Evolutionary conservation across 441 rosid genomes (phyloP), one percentile per base, ranked within the genome.

Genomic region (Flueggea neowawraea): DNA sequence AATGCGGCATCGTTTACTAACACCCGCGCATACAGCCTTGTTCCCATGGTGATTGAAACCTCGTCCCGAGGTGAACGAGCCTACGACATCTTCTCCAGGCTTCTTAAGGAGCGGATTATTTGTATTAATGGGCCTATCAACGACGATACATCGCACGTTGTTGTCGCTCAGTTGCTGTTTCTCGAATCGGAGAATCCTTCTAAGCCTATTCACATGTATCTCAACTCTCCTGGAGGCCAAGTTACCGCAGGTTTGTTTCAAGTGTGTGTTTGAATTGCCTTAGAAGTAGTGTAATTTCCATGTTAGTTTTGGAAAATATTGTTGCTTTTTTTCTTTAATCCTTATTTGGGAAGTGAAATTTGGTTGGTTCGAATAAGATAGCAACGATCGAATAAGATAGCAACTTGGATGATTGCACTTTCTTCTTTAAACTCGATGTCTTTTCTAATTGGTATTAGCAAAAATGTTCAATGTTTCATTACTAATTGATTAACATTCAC

Each of bases 181-280:
- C 96, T 91, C 58, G 99, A 95, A 63, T 91, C 99, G n/a, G 98
- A 91, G 78, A 95, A 89, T 76, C 99, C 97, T 55, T 86, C 97
- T n/a, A 95, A 95, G 75, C 99, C 97, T 48, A 91, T 95, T 68
- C 81, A 95, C 73, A 91, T 95, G 97, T 91, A 95, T 71, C 89
- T 95, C 73, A 91, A 95, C 62, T 91, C 99, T 31, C 97, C 99
- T 0, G 97, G 99, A 57, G 97, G 99, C 69, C 94, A 87, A 8
- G 99, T 95, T 79, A 89, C 96, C 56, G 97, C 97, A 69, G 99
- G 99, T 95, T 33, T 28, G 48, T 32, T 52, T 14, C 4, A n/a
- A 22, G 28, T 22, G 28, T 22, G 28, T 22, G 28, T 22, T 22
- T 22, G 28, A 22, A 22, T 22, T 22, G 28, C 28, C 28, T 22